A percentile compares a stretch with the other conserved stretches of the same genome.
Evolutionary conservation across 1,284 basidiomycete genomes (phyloP).

Genomic region (Cystobasidiaceae sp.): DNA sequence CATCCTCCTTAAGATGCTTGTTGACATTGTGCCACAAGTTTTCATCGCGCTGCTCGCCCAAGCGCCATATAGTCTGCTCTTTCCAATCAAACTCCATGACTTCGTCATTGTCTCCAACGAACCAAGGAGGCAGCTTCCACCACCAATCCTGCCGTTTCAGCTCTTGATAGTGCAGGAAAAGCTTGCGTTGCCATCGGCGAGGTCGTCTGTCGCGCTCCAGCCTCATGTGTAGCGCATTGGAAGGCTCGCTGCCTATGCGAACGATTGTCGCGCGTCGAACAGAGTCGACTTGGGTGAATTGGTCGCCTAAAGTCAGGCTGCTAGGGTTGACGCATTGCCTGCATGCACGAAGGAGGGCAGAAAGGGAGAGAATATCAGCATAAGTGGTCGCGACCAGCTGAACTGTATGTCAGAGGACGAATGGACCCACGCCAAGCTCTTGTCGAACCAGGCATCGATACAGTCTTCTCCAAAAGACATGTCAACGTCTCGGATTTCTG

Average conservation of each 20-base stretch:
- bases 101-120: conserved; percentile 23
- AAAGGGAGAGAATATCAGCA: not conserved
- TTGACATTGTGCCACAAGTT: conserved; percentile 15
- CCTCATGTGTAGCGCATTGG: not conserved
- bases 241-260: conserved; percentile 3
- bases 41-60: conserved; percentile 11
- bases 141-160: conserved; percentile 26
- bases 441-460: conserved; percentile 22
- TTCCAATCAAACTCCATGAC: conserved; percentile 31
- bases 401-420: not conserved
- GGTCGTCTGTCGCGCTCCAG: conserved; percentile 20
- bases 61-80: conserved; percentile 12
- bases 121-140: conserved; percentile 22
- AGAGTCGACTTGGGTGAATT: conserved; percentile 25
- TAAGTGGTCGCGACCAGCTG: not conserved
- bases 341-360: not conserved
- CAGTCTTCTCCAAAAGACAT: conserved; percentile 17
- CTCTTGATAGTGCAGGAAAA: conserved; percentile 31
- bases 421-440: conserved; percentile 21
- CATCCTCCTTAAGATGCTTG: conserved; percentile 14
- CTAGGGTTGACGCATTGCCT: conserved; percentile 22
- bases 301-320: conserved; percentile 23
- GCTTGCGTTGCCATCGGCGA: conserved; percentile 27
- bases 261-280: conserved; percentile 20
- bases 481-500: not conserved